Evolutionary conservation across 2,329 filamentous ascomycete genomes (phyloP).

Genomic region (Pseudogymnoascus sp.): DNA sequence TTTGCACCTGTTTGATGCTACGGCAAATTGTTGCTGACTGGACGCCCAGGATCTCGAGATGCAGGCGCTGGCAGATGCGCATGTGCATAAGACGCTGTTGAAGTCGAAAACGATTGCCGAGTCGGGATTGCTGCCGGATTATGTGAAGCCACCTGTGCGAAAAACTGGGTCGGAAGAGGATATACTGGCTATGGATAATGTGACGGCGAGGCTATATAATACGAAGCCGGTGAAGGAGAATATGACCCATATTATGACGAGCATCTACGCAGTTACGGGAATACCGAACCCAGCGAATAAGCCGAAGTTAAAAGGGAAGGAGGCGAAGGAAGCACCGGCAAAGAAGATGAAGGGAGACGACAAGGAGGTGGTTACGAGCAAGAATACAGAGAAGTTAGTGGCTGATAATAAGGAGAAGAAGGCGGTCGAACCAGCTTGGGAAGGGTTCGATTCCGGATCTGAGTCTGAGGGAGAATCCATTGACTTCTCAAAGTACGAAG

Average conservation of each 20-base stretch:
- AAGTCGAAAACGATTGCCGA: slow-evolving; percentile 41
- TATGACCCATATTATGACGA: slow-evolving; percentile 30
- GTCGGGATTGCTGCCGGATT: slow-evolving; percentile 34
- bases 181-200: slow-evolving; percentile 36
- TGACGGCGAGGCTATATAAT: slow-evolving; percentile 45
- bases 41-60: slow-evolving; percentile 34
- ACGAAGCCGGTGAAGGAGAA: slow-evolving; percentile 42
- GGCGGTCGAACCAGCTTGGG: slow-evolving; percentile 14
- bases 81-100: slow-evolving; percentile 40
- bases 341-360: slow-evolving; percentile 4
- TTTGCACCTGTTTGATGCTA: neutral
- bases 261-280: slow-evolving; percentile 24
- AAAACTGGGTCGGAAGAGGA: slow-evolving; percentile 22
- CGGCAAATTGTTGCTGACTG: neutral
- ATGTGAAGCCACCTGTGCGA: slow-evolving; percentile 27
- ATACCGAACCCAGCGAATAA: slow-evolving; percentile 21
- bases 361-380: neutral
- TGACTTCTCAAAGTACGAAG: slow-evolving; percentile 23
- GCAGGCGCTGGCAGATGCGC: slow-evolving; percentile 34
- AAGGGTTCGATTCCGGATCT: slow-evolving; percentile 16
- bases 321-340: neutral
- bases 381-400: neutral
- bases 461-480: slow-evolving; percentile 15
- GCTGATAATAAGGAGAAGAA: slow-evolving; percentile 15
- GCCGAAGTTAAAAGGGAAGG: neutral